Conservation (phyloP, 73 alveolate species). For the Blepharisma stoltei region DNA sequence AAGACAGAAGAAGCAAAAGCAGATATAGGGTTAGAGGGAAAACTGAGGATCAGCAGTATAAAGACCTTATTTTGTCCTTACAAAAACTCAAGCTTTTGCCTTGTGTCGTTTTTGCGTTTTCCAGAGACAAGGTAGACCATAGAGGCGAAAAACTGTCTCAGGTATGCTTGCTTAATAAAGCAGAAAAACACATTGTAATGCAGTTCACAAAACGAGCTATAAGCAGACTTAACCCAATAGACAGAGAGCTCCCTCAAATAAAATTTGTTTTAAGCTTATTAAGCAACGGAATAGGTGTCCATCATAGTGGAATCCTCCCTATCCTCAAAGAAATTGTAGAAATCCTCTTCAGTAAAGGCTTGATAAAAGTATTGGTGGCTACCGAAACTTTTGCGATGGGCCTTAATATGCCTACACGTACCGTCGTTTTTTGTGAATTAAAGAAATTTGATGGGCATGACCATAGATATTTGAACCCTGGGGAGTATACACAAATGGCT, state of each 20-base stretch:
- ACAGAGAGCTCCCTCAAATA: conserved; percentile 79
- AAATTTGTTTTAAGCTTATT: conserved; percentile 61
- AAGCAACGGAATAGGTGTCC: conserved; percentile 90
- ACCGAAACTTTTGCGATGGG: conserved; percentile 99
- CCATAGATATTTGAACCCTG: conserved; percentile 59
- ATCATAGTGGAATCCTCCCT: conserved; percentile 96
- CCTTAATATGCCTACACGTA: conserved; percentile 98
- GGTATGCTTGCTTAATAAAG: conserved; percentile 45
- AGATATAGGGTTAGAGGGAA: conserved; percentile 34
- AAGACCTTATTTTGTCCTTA: conserved; percentile 63
- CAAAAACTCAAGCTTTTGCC: conserved; percentile 78
- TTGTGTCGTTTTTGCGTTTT: conserved; percentile 91
- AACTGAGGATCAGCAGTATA: conserved; percentile 35
- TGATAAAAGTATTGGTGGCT: conserved; percentile 92
- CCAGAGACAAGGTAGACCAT: conserved; percentile 76
- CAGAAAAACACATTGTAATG: conserved; percentile 59
- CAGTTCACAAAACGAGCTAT: conserved; percentile 69
- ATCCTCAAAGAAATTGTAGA: conserved; percentile 94
- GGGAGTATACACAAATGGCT: conserved; percentile 97
- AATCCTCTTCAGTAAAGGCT: conserved; percentile 88
- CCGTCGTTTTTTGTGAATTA: conserved; percentile 92
- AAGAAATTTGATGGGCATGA: conserved; percentile 80
- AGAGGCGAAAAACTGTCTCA: conserved; percentile 63
- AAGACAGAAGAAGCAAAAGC: conserved; percentile 44
- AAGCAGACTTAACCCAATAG: conserved; percentile 66